phyloP scores from a whole-genome alignment of 306 rosid genomes.

The Sicyos baderoa region DNA sequence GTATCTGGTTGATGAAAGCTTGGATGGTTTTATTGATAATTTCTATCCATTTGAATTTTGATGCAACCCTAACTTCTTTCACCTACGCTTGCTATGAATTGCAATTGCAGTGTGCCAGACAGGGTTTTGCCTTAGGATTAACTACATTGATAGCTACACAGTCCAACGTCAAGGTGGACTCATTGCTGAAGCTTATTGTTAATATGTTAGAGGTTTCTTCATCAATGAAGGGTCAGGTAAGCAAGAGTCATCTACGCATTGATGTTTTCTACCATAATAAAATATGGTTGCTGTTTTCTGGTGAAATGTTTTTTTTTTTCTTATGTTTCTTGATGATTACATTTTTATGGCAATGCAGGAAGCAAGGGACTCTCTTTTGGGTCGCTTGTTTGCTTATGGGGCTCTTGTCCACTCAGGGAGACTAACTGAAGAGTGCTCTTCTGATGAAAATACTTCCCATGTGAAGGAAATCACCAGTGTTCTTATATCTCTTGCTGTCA shows the following conservation, averaged over 20 bases:
- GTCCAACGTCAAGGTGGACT: slow-evolving; percentile 47
- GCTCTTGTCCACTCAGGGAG: slow-evolving; percentile 81
- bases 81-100: slow-evolving; percentile 9
- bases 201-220: slow-evolving; percentile 77
- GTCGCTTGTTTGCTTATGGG: slow-evolving; percentile 87
- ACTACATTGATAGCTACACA: slow-evolving; percentile 40
- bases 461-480: slow-evolving; percentile 52
- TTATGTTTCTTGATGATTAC: not conserved
- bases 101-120: slow-evolving; percentile 84
- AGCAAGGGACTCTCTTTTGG: slow-evolving; percentile 76
- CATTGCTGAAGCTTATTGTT: slow-evolving; percentile 64
- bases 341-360: slow-evolving; percentile 52
- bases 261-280: slow-evolving; percentile 9
- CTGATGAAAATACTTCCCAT: slow-evolving; percentile 41
- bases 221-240: slow-evolving; percentile 96
- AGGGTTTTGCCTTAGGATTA: slow-evolving; percentile 84
- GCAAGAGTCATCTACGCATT: slow-evolving; percentile 13
- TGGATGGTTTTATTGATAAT: not conserved
- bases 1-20: not conserved
- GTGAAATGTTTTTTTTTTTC: not conserved
- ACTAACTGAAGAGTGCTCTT: slow-evolving; percentile 44
- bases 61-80: not conserved
- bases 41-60: not conserved
- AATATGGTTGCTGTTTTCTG: slow-evolving; percentile 11
- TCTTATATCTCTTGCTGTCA: slow-evolving; percentile 61